Evolutionary conservation across 257 asterid genomes (phyloP).

Genomic region (Salvia rosmarinus): DNA sequence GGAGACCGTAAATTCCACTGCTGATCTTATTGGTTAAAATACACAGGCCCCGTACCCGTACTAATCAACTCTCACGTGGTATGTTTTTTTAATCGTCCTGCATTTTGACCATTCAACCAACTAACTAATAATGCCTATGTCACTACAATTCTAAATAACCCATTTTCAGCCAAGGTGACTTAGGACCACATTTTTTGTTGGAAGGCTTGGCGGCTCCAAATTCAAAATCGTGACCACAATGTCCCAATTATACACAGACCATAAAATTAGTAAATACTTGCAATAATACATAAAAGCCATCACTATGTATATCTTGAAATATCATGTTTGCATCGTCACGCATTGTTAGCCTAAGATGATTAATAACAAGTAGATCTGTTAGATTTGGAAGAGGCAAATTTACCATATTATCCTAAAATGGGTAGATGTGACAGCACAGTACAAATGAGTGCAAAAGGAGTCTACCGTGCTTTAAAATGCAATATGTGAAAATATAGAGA

Average conservation of each 20-base stretch:
- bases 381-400: too few species aligned
- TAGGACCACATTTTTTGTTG: background rate
- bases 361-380: too few species aligned
- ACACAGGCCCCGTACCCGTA: constrained; percentile 6
- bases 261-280: background rate
- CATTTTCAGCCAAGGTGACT: background rate
- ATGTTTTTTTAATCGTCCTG: background rate
- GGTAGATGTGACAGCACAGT: background rate
- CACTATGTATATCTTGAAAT: background rate
- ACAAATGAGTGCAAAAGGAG: background rate
- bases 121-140: background rate
- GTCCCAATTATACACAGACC: background rate
- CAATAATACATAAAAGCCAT: background rate
- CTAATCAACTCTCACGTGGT: constrained; percentile 47
- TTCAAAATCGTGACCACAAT: background rate
- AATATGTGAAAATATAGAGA: background rate
- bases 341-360: background rate
- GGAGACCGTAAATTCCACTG: constrained; percentile 32
- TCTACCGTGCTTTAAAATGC: background rate
- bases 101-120: constrained; percentile 33
- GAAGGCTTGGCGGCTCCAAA: too few species aligned
- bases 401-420: background rate
- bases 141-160: too few species aligned
- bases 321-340: background rate
- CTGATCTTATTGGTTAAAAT: constrained; percentile 27